Evolutionary conservation across 1,139 yeast genomes (phyloP).

Genomic region (Suhomyces taliae): DNA sequence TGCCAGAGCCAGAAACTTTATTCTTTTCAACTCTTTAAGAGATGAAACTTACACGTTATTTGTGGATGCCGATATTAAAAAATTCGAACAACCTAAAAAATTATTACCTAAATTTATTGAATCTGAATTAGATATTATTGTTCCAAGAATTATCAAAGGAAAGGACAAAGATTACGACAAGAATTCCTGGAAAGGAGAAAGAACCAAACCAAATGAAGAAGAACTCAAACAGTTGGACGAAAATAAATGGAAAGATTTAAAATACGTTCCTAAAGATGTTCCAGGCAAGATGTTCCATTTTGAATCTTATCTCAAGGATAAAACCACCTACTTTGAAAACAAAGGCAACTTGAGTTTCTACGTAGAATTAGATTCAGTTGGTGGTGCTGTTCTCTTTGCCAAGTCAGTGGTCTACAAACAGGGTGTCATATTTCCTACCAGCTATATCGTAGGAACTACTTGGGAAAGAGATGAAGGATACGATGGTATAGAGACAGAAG

Average conservation of each 20-base stretch:
- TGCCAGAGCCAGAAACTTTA: conserved; percentile 38
- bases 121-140: conserved; percentile 40
- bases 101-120: conserved; percentile 33
- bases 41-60: conserved; percentile 42
- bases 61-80: conserved; percentile 44
- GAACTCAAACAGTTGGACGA: conserved; percentile 33
- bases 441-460: conserved; percentile 45
- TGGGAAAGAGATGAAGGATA: conserved; percentile 51
- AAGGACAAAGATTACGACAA: conserved; percentile 40
- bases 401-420: conserved; percentile 43
- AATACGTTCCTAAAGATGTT: conserved; percentile 42
- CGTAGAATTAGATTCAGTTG: conserved; percentile 46
- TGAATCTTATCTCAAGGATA: conserved; percentile 21
- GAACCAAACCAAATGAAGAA: conserved; percentile 36
- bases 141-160: conserved; percentile 38
- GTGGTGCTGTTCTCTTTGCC: conserved; percentile 49
- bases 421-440: conserved; percentile 48
- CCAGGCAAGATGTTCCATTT: conserved; percentile 34
- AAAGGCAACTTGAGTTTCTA: conserved; percentile 16
- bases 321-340: conserved; percentile 15
- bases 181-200: conserved; percentile 49
- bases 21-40: conserved; percentile 27
- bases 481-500: conserved; percentile 57
- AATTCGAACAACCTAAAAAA: conserved; percentile 23
- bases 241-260: conserved; percentile 33